A percentile compares a stretch with the other conserved stretches of the same genome.
These are phyloP conservation scores for Leptoxyphium fumago DNA, from an alignment of 2,329 filamentous ascomycete species.

Conservation along the genomic window DNA sequence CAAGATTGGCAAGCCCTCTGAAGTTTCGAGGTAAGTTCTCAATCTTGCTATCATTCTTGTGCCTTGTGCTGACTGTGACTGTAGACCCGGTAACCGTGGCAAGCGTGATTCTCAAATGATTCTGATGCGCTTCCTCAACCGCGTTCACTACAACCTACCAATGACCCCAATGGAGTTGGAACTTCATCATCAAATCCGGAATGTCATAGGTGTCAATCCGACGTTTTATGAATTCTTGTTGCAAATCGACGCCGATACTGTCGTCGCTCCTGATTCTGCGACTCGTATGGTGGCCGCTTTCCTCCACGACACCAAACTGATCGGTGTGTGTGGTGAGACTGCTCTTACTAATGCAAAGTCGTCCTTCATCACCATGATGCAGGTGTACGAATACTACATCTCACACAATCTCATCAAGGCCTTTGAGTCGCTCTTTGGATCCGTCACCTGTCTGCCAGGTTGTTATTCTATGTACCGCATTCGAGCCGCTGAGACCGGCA, in stretches of 20 bases:
- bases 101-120: conserved; percentile 99
- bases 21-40: conserved; percentile 38
- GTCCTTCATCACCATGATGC: conserved; percentile 96
- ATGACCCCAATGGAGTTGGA: conserved; percentile 96
- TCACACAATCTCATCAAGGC: conserved; percentile 95
- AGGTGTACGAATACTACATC: conserved; percentile 99
- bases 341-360: conserved; percentile 82
- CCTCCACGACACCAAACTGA: conserved; percentile 80
- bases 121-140: conserved; percentile 97
- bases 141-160: conserved; percentile 88
- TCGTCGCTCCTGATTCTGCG: conserved; percentile 76
- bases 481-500: conserved; percentile 82
- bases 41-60: conserved; percentile 15
- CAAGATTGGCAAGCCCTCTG: conserved; percentile 81
- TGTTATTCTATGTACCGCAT: conserved; percentile 99
- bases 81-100: conserved; percentile 77
- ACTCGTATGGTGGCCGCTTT: conserved; percentile 87
- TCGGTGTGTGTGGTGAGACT: conserved; percentile 89
- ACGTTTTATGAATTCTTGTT: conserved; percentile 96
- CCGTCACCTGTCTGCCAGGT: conserved; percentile 91
- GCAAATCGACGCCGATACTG: conserved; percentile 94
- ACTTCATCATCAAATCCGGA: conserved; percentile 96
- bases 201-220: conserved; percentile 96
- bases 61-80: conserved; percentile 2
- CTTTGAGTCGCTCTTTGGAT: conserved; percentile 93